Conservation (phyloP, 805 yeast genomes). For the Candida ponderosae region DNA sequence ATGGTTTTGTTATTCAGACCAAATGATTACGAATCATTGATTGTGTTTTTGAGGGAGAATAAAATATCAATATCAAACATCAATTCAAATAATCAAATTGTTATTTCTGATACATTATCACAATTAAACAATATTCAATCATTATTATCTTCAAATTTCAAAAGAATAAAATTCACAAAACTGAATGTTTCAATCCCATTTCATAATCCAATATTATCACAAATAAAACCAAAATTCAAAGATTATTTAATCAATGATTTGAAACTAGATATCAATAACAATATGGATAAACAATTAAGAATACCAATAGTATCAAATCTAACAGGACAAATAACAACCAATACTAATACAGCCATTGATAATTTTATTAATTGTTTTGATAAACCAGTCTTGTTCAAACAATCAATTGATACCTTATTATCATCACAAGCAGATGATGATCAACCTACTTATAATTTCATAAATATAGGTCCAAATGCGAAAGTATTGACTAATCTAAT, state of each 20-base stretch:
- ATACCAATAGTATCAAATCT: slow-evolving; percentile 32
- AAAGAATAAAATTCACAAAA: background rate
- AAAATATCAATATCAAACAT: slow-evolving; percentile 31
- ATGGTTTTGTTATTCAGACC: slow-evolving; percentile 26
- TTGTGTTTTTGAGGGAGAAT: background rate
- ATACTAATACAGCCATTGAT: slow-evolving; percentile 18
- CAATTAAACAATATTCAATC: slow-evolving; percentile 6
- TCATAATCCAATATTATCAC: slow-evolving; percentile 30
- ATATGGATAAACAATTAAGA: slow-evolving; percentile 8
- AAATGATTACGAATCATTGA: slow-evolving; percentile 8
- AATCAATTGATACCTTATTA: slow-evolving; percentile 22
- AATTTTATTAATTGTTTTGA: slow-evolving; percentile 32
- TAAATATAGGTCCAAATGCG: slow-evolving; percentile 19
- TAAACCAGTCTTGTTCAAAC: slow-evolving; percentile 36
- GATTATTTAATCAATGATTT: slow-evolving; percentile 18
- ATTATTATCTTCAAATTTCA: background rate
- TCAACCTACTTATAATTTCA: slow-evolving; percentile 7
- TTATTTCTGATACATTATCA: slow-evolving; percentile 28
- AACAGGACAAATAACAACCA: slow-evolving; percentile 20
- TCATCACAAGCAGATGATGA: background rate
- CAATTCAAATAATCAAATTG: slow-evolving; percentile 31
- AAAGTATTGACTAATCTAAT: slow-evolving; percentile 10
- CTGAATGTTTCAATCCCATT: slow-evolving; percentile 37
- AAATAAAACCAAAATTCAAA: slow-evolving; percentile 21
- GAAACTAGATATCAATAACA: background rate